phyloP scores from a whole-genome alignment of 495 filamentous ascomycete species.

The Xylona heveae region DNA sequence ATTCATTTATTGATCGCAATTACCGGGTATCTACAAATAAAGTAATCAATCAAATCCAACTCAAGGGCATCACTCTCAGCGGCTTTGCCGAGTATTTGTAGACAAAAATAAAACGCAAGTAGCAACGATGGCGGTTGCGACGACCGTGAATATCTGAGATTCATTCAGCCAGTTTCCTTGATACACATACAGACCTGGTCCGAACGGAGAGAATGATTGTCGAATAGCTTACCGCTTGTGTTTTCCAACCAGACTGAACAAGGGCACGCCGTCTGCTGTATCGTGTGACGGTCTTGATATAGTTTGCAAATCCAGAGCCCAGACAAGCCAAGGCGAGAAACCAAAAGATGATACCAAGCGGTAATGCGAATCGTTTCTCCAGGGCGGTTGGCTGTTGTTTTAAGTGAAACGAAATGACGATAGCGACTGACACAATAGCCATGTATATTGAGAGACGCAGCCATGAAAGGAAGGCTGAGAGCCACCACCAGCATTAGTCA shows the following conservation, averaged over 20 bases:
- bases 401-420: constrained; percentile 83
- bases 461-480: constrained; percentile 66
- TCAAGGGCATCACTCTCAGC: too few species aligned
- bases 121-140: not conserved
- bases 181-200: not conserved
- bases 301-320: constrained; percentile 60
- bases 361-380: constrained; percentile 57
- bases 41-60: too few species aligned
- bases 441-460: constrained; percentile 82
- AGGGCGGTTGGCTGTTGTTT: constrained; percentile 42
- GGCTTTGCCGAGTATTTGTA: not conserved
- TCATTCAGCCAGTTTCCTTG: not conserved
- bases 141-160: constrained; percentile 1
- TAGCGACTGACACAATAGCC: constrained; percentile 70
- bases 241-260: constrained; percentile 88
- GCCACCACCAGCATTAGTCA: not conserved
- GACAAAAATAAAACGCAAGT: constrained; percentile 1
- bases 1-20: too few species aligned
- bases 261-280: constrained; percentile 60
- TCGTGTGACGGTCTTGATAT: constrained; percentile 67
- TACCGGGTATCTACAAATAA: too few species aligned
- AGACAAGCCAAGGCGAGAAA: constrained; percentile 53
- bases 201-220: too few species aligned
- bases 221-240: constrained; percentile 53
- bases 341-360: constrained; percentile 83